These are phyloP conservation scores for Dioscorea cayenensis DNA, from an alignment of 116 monocot species.

Conservation along the genomic window DNA sequence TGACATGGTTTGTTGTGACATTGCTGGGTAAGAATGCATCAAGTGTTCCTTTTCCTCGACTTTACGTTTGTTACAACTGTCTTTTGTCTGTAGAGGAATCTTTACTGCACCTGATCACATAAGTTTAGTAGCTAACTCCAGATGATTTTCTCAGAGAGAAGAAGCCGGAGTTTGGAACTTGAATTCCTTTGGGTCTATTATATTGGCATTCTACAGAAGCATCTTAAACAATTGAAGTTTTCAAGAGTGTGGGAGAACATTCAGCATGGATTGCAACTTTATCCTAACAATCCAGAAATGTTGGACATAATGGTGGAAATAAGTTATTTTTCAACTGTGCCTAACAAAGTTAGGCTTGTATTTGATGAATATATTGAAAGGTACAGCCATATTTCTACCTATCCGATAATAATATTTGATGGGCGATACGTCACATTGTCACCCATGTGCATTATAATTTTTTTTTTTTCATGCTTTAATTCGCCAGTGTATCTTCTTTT, in stretches of 20 bases:
- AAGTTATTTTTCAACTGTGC: conserved; percentile 42
- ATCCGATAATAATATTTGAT: not conserved
- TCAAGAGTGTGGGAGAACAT: conserved; percentile 49
- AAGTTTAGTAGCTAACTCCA: not conserved
- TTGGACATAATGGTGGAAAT: conserved; percentile 48
- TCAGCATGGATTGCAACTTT: conserved; percentile 56
- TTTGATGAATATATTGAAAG: conserved; percentile 66
- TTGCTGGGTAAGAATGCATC: too few relatives aligned
- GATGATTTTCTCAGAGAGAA: conserved; percentile 40
- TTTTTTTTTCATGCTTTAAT: too few relatives aligned
- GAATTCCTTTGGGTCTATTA: conserved; percentile 66
- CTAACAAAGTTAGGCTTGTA: conserved; percentile 54
- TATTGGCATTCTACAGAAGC: conserved; percentile 41
- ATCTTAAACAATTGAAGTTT: conserved; percentile 48
- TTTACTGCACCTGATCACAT: too few relatives aligned
- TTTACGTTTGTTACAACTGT: too few relatives aligned
- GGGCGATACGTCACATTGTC: not conserved
- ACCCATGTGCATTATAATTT: not conserved
- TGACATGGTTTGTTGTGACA: too few relatives aligned
- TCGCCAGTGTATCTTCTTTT: not conserved
- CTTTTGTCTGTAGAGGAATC: too few relatives aligned
- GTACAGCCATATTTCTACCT: conserved; percentile 16
- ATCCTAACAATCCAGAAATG: conserved; percentile 70
- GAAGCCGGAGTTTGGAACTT: conserved; percentile 51
- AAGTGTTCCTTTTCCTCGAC: too few relatives aligned